These are phyloP conservation scores for Fusarium ramigenum DNA, from an alignment of 2,329 filamentous ascomycete species.

Conservation along the genomic window DNA sequence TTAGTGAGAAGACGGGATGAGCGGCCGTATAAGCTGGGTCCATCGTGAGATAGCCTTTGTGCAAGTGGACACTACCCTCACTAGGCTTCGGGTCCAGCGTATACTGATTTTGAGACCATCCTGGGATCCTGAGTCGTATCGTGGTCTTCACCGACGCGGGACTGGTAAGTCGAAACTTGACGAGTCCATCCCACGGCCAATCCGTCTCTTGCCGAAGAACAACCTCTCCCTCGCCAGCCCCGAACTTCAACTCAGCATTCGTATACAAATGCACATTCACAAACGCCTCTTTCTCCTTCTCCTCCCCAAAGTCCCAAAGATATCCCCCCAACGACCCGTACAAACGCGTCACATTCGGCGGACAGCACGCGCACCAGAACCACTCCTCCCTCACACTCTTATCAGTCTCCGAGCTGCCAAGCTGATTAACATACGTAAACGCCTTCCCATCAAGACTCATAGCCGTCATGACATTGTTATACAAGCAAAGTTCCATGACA, in stretches of 20 bases:
- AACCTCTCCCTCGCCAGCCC: slow-evolving; percentile 47
- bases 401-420: slow-evolving; percentile 53
- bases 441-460: slow-evolving; percentile 65
- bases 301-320: slow-evolving; percentile 57
- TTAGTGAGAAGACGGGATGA: slow-evolving; percentile 49
- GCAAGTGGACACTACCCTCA: slow-evolving; percentile 21
- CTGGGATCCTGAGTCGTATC: slow-evolving; percentile 63
- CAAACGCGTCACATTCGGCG: slow-evolving; percentile 66
- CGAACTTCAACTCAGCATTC: slow-evolving; percentile 55
- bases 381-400: slow-evolving; percentile 10
- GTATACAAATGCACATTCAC: slow-evolving; percentile 68
- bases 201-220: slow-evolving; percentile 54
- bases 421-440: slow-evolving; percentile 71
- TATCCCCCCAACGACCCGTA: slow-evolving; percentile 67
- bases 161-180: slow-evolving; percentile 56
- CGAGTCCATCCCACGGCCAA: slow-evolving; percentile 66
- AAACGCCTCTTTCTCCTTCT: slow-evolving; percentile 41
- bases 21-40: slow-evolving; percentile 50
- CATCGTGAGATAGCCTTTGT: slow-evolving; percentile 60
- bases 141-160: slow-evolving; percentile 41
- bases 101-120: slow-evolving; percentile 55
- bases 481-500: slow-evolving; percentile 69
- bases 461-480: slow-evolving; percentile 67
- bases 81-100: slow-evolving; percentile 49
- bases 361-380: slow-evolving; percentile 68